Evolutionary conservation across 1,139 yeast species (phyloP).

Genomic region (Diutina rugosa): DNA sequence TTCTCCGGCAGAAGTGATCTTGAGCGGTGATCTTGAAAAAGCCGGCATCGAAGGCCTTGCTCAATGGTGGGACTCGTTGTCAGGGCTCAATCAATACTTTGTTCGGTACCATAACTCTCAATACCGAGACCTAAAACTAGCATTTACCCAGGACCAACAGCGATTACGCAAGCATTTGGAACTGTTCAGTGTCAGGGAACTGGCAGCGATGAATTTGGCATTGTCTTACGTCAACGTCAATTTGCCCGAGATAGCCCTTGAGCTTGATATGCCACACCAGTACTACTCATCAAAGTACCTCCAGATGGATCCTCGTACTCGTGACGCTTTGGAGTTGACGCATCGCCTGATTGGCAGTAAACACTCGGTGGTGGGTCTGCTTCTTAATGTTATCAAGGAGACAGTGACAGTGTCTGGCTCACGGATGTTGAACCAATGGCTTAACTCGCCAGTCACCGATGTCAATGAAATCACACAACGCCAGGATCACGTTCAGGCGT

Average conservation of each 20-base stretch:
- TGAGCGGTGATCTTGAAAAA: constrained; percentile 8
- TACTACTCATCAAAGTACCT: constrained; percentile 37
- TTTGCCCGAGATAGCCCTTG: constrained; percentile 26
- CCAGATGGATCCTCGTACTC: constrained; percentile 75
- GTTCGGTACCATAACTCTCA: constrained; percentile 35
- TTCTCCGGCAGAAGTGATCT: constrained; percentile 52
- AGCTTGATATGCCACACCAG: constrained; percentile 23
- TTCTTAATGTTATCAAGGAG: constrained; percentile 51
- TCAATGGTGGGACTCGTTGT: constrained; percentile 11
- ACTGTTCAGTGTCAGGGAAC: constrained; percentile 34
- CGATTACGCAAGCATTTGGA: constrained; percentile 45
- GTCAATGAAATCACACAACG: constrained; percentile 41
- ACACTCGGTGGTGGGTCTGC: constrained; percentile 53
- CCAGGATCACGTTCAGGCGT: constrained; percentile 47
- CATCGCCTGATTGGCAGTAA: constrained; percentile 40
- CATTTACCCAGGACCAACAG: constrained; percentile 32
- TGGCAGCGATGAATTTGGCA: constrained; percentile 31
- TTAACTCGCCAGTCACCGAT: constrained; percentile 66
- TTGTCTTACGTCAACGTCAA: constrained; percentile 27
- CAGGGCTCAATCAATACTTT: constrained; percentile 49
- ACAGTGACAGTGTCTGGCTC: constrained; percentile 80
- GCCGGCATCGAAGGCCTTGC: background rate
- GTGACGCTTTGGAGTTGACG: constrained; percentile 66
- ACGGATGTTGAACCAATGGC: constrained; percentile 66
- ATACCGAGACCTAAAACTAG: constrained; percentile 19